Evolutionary conservation across 2,329 filamentous ascomycete genomes (phyloP).

Genomic region (Ophiostoma sp.): DNA sequence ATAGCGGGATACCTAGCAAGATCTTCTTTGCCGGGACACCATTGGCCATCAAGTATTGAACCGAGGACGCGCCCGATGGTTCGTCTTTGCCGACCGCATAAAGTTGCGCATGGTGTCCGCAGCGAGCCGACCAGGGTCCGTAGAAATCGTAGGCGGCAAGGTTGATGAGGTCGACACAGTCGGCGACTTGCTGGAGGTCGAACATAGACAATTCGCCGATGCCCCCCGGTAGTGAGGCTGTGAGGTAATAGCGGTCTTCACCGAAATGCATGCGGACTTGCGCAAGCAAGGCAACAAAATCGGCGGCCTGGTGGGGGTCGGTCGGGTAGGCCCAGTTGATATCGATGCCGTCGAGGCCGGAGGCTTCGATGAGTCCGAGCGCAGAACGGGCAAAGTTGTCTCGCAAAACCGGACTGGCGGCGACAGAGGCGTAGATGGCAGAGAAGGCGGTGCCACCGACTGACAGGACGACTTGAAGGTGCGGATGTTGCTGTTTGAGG

Average conservation of each 20-base stretch:
- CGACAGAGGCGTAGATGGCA: conserved; percentile 67
- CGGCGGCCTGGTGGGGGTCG: conserved; percentile 63
- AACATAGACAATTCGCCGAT: conserved; percentile 68
- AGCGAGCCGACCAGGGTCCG: conserved; percentile 66
- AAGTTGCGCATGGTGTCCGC: conserved; percentile 76
- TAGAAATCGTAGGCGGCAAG: conserved; percentile 80
- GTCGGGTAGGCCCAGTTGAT: conserved; percentile 80
- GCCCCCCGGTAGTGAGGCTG: conserved; percentile 69
- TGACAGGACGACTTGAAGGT: conserved; percentile 74
- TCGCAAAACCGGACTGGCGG: conserved; percentile 58
- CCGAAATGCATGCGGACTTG: conserved; percentile 67
- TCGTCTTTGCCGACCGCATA: conserved; percentile 62
- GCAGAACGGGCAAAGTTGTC: conserved; percentile 72
- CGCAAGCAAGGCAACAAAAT: conserved; percentile 70
- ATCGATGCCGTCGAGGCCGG: conserved; percentile 73
- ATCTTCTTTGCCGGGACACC: conserved; percentile 72
- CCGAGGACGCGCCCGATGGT: conserved; percentile 64
- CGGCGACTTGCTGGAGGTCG: conserved; percentile 61
- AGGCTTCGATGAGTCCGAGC: conserved; percentile 66
- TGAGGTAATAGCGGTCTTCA: conserved; percentile 66
- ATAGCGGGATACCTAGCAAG: conserved; percentile 72
- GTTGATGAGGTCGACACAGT: conserved; percentile 73
- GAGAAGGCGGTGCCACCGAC: conserved; percentile 69
- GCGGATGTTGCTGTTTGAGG: conserved; percentile 68
- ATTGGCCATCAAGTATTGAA: conserved; percentile 64